Base-by-base conservation (phyloP, 768 basidiomycete genomes). In the Cystofilobasidium capitatum region DNA sequence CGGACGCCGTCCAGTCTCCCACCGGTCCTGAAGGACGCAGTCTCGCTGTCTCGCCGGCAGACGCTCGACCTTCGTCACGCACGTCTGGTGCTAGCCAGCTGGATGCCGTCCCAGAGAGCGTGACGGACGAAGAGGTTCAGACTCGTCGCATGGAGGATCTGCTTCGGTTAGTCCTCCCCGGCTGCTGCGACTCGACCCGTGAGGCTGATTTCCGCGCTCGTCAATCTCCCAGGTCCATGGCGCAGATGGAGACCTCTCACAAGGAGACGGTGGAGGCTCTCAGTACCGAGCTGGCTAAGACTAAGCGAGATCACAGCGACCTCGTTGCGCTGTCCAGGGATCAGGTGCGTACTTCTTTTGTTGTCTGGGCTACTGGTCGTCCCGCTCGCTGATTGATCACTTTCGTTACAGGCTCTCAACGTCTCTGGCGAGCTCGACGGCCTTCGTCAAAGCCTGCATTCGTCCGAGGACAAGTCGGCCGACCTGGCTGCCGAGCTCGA, bases 161-260 rank as follows among this genome's bases (percentile, higher is more conserved):
- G 20, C 94, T 97, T 91, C 80, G 87, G 89, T 93, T 74, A 73
- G 89, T 54, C 39, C 54, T 36, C 63, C 31, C 36, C 40, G 37
- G 47, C 12, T 29, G 39, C 3, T 61, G 64, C n/a, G 13, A 6
- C 61, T 54, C 51, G 10, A 0, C 54, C 14, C 4, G 26, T 17
- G 4, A 42, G 14, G 37, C 64, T 58, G 72, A 69, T 59, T 36
- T 55, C 54, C 33, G 69, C 66, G 40, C 73, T 51, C 69, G 54
- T 72, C 16, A n/a, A n/a, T n/a, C n/a, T n/a, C n/a, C n/a, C n/a
- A 96, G 91, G 70, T 90, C 94, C 2, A 97, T 98, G 94, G 93
- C 93, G 3, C 87, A 89, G 79, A 98, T 98, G 76, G 96, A 99
- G 76, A 87, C 89, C 5, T 81, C 85, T 39, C 94, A 98, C 75